phyloP scores from a whole-genome alignment of 2,329 filamentous ascomycete genomes.

The Trichoderma lentiforme region DNA sequence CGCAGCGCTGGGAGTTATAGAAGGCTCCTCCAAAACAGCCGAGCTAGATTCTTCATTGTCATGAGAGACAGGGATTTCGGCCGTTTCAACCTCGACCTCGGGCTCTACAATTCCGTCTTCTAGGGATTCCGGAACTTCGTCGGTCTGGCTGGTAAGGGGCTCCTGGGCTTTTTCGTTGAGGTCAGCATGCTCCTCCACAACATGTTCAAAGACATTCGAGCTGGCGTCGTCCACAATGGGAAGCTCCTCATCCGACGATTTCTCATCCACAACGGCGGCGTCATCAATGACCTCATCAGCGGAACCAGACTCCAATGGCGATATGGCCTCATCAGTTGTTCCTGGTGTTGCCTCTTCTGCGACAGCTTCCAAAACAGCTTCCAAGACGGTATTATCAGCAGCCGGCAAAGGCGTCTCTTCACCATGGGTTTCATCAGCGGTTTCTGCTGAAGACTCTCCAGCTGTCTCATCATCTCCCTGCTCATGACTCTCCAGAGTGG shows the following conservation, averaged over 20 bases:
- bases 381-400: slow-evolving; percentile 7
- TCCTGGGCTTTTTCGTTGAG: neutral
- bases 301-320: slow-evolving; percentile 18
- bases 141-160: neutral
- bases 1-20: neutral
- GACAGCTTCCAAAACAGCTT: slow-evolving; percentile 18
- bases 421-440: slow-evolving; percentile 5
- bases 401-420: slow-evolving; percentile 19
- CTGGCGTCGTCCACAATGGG: neutral
- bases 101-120: neutral
- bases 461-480: slow-evolving; percentile 25
- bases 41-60: neutral
- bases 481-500: slow-evolving; percentile 22
- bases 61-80: neutral
- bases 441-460: slow-evolving; percentile 24
- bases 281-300: slow-evolving; percentile 22
- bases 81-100: neutral
- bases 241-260: neutral
- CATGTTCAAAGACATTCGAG: neutral
- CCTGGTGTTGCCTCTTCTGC: neutral
- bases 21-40: neutral
- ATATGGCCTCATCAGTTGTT: neutral
- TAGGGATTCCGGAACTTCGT: neutral
- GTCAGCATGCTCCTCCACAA: neutral
- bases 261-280: neutral